Percentiles rank a stretch among this genome's conserved stretches.
These are phyloP conservation scores for Sporisorium sorghi DNA, from an alignment of 1,284 basidiomycete species.

Conservation along the genomic window DNA sequence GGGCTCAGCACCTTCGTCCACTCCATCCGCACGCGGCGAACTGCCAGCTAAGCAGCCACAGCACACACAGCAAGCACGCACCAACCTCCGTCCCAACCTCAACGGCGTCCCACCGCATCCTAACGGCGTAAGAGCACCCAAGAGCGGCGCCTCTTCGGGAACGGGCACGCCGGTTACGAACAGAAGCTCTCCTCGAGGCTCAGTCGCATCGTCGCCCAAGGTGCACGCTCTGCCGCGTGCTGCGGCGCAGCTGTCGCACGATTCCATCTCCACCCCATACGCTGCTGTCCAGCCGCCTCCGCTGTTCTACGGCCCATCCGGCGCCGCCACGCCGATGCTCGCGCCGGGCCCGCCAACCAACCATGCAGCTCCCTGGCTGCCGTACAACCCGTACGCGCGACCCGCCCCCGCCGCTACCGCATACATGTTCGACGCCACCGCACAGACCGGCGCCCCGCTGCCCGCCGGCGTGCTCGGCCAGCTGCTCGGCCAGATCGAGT, in stretches of 20 bases:
- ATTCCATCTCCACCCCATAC: not conserved
- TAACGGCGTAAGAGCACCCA: constrained; percentile 4
- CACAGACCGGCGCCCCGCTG: constrained; percentile 23
- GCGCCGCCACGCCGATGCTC: constrained; percentile 23
- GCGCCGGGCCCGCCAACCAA: not conserved
- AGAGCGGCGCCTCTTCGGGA: constrained; percentile 12
- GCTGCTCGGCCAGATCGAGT: constrained; percentile 64
- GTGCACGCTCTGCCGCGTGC: constrained; percentile 14
- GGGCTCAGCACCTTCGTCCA: not conserved
- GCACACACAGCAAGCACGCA: constrained; percentile 3
- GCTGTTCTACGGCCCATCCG: constrained; percentile 21
- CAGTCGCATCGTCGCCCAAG: constrained; percentile 19
- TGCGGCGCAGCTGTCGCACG: not conserved
- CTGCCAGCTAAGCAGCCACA: constrained; percentile 6
- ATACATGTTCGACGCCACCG: constrained; percentile 17
- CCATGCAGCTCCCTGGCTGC: constrained; percentile 7
- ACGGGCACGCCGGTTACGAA: constrained; percentile 16
- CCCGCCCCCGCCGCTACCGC: too few relatives aligned
- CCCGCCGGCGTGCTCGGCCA: constrained; percentile 34
- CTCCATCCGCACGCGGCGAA: constrained; percentile 1
- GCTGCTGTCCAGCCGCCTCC: constrained; percentile 4
- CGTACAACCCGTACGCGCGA: constrained; percentile 9
- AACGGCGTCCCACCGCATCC: constrained; percentile 12
- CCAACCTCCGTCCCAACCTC: constrained; percentile 4
- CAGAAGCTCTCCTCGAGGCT: constrained; percentile 23